Evolutionary conservation across 1,284 basidiomycete species (phyloP).

Genomic region (Blastosporella zonata): DNA sequence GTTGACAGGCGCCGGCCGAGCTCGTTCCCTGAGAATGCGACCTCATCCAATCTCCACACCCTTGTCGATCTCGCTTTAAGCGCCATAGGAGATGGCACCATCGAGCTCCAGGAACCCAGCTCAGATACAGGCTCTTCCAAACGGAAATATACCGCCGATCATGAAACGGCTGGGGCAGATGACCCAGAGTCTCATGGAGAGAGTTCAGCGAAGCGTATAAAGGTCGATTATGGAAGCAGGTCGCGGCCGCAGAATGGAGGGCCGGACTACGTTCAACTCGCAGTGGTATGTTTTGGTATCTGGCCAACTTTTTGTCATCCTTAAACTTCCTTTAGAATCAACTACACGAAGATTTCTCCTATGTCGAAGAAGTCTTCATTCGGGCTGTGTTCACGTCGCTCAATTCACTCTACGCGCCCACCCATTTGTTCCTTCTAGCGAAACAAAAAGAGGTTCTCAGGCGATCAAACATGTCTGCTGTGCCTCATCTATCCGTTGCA

Average conservation of each 20-base stretch:
- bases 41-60: slow-evolving; percentile 28
- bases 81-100: slow-evolving; percentile 21
- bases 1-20: slow-evolving; percentile 51
- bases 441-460: slow-evolving; percentile 27
- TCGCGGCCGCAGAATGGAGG: slow-evolving; percentile 40
- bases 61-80: slow-evolving; percentile 46
- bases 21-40: slow-evolving; percentile 41
- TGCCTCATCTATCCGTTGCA: slow-evolving; percentile 37
- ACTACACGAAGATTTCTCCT: slow-evolving; percentile 55
- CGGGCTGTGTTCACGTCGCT: slow-evolving; percentile 35
- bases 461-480: slow-evolving; percentile 17
- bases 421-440: slow-evolving; percentile 46
- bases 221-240: slow-evolving; percentile 49
- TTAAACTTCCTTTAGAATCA: slow-evolving; percentile 39
- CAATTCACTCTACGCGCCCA: slow-evolving; percentile 56
- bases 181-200: slow-evolving; percentile 14
- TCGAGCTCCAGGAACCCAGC: slow-evolving; percentile 53
- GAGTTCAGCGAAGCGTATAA: slow-evolving; percentile 31
- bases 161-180: slow-evolving; percentile 32
- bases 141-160: slow-evolving; percentile 23
- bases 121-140: slow-evolving; percentile 48
- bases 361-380: slow-evolving; percentile 51
- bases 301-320: slow-evolving; percentile 1
- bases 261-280: slow-evolving; percentile 44
- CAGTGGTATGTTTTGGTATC: slow-evolving; percentile 39